Evolutionary conservation across 192 early-diverging fungal genomes (phyloP), one percentile per base, ranked within the genome.

Genomic region (Coemansia sp.): DNA sequence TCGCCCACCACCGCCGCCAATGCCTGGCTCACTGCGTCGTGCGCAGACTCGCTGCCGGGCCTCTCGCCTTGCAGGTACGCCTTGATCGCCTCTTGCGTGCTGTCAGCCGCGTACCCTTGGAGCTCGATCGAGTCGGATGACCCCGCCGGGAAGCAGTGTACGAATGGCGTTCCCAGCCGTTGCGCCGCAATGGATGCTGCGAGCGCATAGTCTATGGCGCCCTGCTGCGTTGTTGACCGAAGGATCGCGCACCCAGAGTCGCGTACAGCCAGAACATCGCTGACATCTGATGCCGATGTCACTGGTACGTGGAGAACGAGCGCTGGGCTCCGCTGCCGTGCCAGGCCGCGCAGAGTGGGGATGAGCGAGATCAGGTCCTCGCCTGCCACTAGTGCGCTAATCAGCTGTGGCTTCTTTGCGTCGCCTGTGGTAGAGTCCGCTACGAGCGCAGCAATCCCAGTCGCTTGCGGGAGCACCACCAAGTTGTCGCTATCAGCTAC

Each of bases 181-280:
- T 84, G 74, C 16, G 95, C 81, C 4, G 90, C 86, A 28, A 93
- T 83, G 53, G 96, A 89, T 6, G 95, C 90, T 10, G 93, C 87
- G 30, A 95, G 40, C 6, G 93, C 92, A 70, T 93, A 80, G 83
- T 97, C 95, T 42, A 92, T 86, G 5, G 92, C 87, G 64, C 93
- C 89, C 80, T 96, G 94, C 37, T 88, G 86, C 62, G 87, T 87
- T 35, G 80, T 74, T 37, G 95, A 96, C 57, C 87, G 87, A 60
- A 98, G 69, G 52, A 96, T 60, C 7, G 88, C 91, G 52, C 91
- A 91, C 13, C 95, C 95, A 55, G 89, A 85, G 68, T 90, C 88
- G 57, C 92, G 89, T 19, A 93, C 88, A 16, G 89, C 87, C 76
- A 92, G 86, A 42, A 94, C 85, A 59, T 89, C 77, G 35, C 89